A percentile compares a stretch with the other conserved stretches of the same genome.
Conservation (phyloP, 352 stramenopile species). For the Phytophthora pinifolia region DNA sequence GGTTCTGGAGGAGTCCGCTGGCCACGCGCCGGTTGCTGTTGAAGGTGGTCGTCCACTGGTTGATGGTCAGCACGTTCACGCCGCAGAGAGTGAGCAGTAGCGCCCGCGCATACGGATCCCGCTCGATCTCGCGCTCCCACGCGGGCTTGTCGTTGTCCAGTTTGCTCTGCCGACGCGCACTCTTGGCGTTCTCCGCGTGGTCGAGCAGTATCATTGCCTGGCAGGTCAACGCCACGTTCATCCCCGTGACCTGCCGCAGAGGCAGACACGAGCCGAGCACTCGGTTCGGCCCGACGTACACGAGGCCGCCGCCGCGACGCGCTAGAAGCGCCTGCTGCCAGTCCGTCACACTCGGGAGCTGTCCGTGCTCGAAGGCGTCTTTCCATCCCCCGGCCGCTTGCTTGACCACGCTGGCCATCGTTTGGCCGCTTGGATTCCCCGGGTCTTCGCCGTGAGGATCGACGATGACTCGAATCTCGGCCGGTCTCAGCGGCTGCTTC, state of each 20-base stretch:
- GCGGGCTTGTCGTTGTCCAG: conserved; percentile 76
- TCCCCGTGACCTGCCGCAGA: conserved; percentile 50
- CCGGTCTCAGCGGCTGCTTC: conserved; percentile 48
- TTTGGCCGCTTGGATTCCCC: conserved; percentile 36
- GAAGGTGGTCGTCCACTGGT: conserved; percentile 84
- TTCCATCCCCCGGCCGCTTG: conserved; percentile 57
- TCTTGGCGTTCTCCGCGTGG: conserved; percentile 77
- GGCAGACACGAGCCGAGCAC: conserved; percentile 54
- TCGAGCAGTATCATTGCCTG: conserved; percentile 75
- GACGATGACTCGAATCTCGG: conserved; percentile 64
- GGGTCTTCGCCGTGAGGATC: conserved; percentile 63
- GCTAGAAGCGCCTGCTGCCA: conserved; percentile 69
- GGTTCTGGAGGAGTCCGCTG: conserved; percentile 41
- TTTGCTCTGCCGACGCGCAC: conserved; percentile 83
- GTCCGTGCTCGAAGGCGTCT: conserved; percentile 56
- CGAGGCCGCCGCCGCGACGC: conserved; percentile 53
- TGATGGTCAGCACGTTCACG: conserved; percentile 72
- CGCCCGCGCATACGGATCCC: conserved; percentile 58
- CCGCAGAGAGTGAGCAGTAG: conserved; percentile 79
- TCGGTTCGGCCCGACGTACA: conserved; percentile 77
- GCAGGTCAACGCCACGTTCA: conserved; percentile 66
- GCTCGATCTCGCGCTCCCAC: conserved; percentile 62
- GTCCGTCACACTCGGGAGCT: conserved; percentile 61
- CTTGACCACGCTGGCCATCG: conserved; percentile 43
- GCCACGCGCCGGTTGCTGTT: conserved; percentile 69